Evolutionary conservation across 352 stramenopile genomes (phyloP).

Genomic region (Phytophthora podocarpi): DNA sequence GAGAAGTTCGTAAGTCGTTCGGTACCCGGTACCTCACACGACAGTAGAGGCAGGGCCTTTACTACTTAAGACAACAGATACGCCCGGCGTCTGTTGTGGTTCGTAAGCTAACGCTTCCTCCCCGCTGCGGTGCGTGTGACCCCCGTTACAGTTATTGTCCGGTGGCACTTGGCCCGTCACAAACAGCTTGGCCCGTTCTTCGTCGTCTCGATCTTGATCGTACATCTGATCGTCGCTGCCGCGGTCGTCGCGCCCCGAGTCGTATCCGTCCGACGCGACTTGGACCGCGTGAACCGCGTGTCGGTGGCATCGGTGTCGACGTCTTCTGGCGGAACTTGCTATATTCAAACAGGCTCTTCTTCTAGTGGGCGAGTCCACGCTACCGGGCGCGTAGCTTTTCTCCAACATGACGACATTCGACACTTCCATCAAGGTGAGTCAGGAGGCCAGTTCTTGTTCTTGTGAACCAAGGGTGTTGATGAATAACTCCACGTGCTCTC

Average conservation of each 20-base stretch:
- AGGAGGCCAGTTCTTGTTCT: background rate
- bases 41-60: too few species aligned
- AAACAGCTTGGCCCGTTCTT: constrained; percentile 1
- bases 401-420: background rate
- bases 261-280: background rate
- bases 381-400: constrained; percentile 3
- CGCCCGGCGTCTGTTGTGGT: too few species aligned
- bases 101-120: too few species aligned
- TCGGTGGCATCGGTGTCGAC: background rate
- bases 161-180: too few species aligned
- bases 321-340: constrained; percentile 14
- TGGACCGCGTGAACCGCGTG: constrained; percentile 5
- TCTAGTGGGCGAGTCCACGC: background rate
- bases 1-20: too few species aligned
- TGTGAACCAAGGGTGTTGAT: background rate
- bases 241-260: constrained; percentile 2
- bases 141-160: too few species aligned
- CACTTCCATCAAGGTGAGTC: constrained; percentile 1
- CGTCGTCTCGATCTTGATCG: constrained; percentile 6
- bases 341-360: constrained; percentile 4
- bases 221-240: constrained; percentile 4
- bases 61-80: too few species aligned
- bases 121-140: too few species aligned
- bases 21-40: too few species aligned
- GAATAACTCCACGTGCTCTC: background rate